Percentiles rank a stretch among this genome's conserved stretches.
These are phyloP conservation scores for Hygrophila difformis DNA, from an alignment of 257 asterid genomes.

Conservation along the genomic window DNA sequence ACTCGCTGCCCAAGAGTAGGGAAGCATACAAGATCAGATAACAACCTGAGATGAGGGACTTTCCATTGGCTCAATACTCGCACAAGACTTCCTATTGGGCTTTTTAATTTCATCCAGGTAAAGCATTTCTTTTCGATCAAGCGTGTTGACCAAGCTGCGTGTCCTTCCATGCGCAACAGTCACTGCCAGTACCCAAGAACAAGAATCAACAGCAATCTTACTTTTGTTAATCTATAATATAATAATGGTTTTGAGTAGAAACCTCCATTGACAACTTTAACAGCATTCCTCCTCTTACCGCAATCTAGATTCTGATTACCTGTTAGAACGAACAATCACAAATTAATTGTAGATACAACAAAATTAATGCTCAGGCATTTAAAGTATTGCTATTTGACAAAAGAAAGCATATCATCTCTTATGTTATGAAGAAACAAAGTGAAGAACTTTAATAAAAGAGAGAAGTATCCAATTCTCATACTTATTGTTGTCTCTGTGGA, in stretches of 20 bases:
- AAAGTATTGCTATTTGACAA: background rate
- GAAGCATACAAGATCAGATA: background rate
- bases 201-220: slow-evolving; percentile 13
- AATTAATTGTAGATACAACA: too few relatives aligned
- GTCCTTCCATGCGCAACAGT: slow-evolving; percentile 86
- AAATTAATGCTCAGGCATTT: background rate
- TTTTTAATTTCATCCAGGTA: slow-evolving; percentile 33
- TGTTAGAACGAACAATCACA: slow-evolving; percentile 20
- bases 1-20: background rate
- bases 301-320: slow-evolving; percentile 44
- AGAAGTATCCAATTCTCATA: slow-evolving; percentile 26
- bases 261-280: slow-evolving; percentile 91
- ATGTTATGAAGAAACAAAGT: background rate
- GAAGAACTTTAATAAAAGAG: slow-evolving; percentile 15
- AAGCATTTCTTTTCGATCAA: slow-evolving; percentile 56
- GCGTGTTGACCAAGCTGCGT: slow-evolving; percentile 87
- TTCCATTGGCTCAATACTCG: slow-evolving; percentile 27
- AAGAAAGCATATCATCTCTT: too few relatives aligned
- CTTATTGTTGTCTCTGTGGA: slow-evolving; percentile 29
- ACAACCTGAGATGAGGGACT: slow-evolving; percentile 26
- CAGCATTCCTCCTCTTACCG: slow-evolving; percentile 39
- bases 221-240: slow-evolving; percentile 4
- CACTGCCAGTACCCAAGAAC: slow-evolving; percentile 43
- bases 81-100: slow-evolving; percentile 27
- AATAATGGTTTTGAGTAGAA: slow-evolving; percentile 16